These are phyloP conservation scores for Kuraishia piskuri DNA, from an alignment of 805 yeast genomes.

Conservation along the genomic window DNA sequence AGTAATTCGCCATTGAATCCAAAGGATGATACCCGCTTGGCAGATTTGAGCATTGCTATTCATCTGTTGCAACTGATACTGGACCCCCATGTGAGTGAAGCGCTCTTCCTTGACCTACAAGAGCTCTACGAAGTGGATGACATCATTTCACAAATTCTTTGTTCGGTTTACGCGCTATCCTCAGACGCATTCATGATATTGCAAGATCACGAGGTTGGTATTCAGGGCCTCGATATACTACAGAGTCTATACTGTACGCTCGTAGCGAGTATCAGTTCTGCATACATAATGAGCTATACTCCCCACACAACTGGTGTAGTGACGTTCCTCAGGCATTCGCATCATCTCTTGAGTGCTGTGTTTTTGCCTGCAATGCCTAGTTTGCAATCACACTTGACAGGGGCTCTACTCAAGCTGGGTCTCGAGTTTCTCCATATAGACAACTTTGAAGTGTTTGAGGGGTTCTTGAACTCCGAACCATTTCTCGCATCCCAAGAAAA, in stretches of 20 bases:
- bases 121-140: background rate
- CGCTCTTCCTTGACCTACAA: slow-evolving; percentile 1
- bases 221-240: background rate
- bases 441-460: background rate
- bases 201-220: background rate
- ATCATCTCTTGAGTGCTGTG: background rate
- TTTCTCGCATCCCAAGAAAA: background rate
- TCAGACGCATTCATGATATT: background rate
- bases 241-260: background rate
- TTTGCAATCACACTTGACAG: background rate
- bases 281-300: background rate
- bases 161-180: background rate
- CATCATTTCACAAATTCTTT: background rate
- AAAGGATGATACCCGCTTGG: background rate
- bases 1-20: background rate
- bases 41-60: slow-evolving; percentile 1
- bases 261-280: background rate
- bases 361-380: background rate
- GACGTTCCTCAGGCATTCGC: background rate
- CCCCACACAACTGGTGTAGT: background rate
- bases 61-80: slow-evolving; percentile 1
- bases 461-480: background rate
- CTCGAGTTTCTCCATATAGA: background rate
- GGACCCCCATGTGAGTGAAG: background rate
- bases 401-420: background rate